Evolutionary conservation across 768 basidiomycete genomes (phyloP).

Genomic region (Amanita brunnescens): DNA sequence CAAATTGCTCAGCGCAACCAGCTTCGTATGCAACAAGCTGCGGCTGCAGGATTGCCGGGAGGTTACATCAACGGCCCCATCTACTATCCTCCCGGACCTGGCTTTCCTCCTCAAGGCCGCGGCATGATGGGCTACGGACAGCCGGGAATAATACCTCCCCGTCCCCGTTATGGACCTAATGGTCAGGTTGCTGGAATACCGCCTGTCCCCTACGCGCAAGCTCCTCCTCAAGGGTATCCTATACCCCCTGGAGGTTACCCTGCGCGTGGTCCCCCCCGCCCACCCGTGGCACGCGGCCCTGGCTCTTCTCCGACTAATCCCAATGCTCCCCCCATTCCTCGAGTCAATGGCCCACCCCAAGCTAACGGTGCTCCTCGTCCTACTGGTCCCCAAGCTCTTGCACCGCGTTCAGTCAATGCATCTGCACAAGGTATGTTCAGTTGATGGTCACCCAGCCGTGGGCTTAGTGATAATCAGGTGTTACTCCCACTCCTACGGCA

Average conservation of each 20-base stretch:
- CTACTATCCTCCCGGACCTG: constrained; percentile 79
- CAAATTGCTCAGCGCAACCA: constrained; percentile 98
- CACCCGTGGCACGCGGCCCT: constrained; percentile 57
- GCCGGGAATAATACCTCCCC: constrained; percentile 82
- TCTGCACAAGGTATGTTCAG: constrained; percentile 27
- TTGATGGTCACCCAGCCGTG: not conserved
- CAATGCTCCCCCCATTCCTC: constrained; percentile 49
- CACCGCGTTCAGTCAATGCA: constrained; percentile 22
- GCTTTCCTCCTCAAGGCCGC: constrained; percentile 78
- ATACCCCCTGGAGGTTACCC: constrained; percentile 66
- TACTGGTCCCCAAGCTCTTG: constrained; percentile 31
- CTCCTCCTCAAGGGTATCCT: constrained; percentile 69
- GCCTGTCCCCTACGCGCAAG: constrained; percentile 62
- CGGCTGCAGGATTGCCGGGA: constrained; percentile 74
- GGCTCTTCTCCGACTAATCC: constrained; percentile 61
- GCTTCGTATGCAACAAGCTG: constrained; percentile 93
- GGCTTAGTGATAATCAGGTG: constrained; percentile 8
- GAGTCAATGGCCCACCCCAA: constrained; percentile 53
- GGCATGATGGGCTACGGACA: constrained; percentile 76
- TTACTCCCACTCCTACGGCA: constrained; percentile 26
- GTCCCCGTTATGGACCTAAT: constrained; percentile 75
- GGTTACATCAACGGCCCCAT: constrained; percentile 80
- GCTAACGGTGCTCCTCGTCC: constrained; percentile 46
- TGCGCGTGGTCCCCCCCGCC: constrained; percentile 50
- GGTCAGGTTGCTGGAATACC: constrained; percentile 68